Evolutionary conservation across 352 stramenopile genomes (phyloP), one percentile per base, ranked within the genome.

Genomic region (Pythium brassicae): DNA sequence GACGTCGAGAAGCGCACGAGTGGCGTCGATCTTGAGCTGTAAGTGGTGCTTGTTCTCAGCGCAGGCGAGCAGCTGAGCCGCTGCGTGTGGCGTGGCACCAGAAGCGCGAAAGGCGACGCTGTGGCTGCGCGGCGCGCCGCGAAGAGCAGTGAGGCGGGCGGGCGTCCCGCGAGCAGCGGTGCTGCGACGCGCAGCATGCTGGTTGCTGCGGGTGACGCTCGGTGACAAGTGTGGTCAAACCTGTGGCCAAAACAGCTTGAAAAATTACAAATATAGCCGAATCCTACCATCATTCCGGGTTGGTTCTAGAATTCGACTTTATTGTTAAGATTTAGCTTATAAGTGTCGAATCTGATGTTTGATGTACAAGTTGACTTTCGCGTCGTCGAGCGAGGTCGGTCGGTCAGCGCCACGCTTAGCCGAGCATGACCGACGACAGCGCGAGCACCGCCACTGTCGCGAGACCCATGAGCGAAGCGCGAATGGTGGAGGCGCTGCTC

Each of bases 1-100:
- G 62, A 62, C 20, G 66, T 62, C 23, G 59, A 62, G 50, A 67
- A 69, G 15, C 57, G 65, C 39, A 58, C 20, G 15, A 59, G 8
- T 6, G 53, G 20, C 9, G 26, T 10, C 39, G 48, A 62, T 14
- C 50, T 37, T 14, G 32, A 42, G 47, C 46, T 48, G 40, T 37
- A 22, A 35, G 26, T 56, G 48, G 19, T 47, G 20, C 26, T 54
- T 46, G 29, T 39, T 17, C 44, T 51, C 48, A 62, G 27, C 48
- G 23, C 55, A 37, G 32, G 14, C 32, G 32, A 37, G 32, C 32
- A 37, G 9, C 32, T 37, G 23, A 55, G 47, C 17, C 22, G 14
- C 50, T 27, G 56, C 23, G 37, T 32, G 27, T 23, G 43, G 7
- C 25, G 14, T 26, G 22, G 29, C 29, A 32, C 32, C 44, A 51